phyloP scores from a whole-genome alignment of 345 rosid genomes.

The Melaleuca alternifolia region DNA sequence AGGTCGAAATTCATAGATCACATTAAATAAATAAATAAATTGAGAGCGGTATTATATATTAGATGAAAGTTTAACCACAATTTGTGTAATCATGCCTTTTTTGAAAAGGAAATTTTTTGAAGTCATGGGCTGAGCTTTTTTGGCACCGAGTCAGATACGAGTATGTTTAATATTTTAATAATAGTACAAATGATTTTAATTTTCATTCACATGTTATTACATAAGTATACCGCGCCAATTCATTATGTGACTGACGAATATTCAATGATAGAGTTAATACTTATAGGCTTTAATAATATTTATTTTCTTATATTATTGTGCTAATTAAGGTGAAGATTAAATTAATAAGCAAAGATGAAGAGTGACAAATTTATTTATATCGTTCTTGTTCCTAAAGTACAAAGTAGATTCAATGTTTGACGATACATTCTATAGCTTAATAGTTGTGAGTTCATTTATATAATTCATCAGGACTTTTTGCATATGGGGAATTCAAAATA shows the following conservation, averaged over 20 bases:
- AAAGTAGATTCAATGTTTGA: background rate
- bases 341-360: background rate
- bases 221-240: background rate
- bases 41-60: background rate
- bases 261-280: background rate
- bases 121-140: background rate
- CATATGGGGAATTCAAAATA: background rate
- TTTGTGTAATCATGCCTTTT: background rate
- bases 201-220: background rate
- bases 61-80: background rate
- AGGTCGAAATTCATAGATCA: rapidly evolving
- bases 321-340: background rate
- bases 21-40: background rate
- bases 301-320: background rate
- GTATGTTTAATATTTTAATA: background rate
- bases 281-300: background rate
- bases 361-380: background rate
- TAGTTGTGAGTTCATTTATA: background rate
- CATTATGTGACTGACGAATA: background rate
- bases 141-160: background rate
- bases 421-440: background rate
- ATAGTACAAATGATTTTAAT: background rate
- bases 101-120: background rate
- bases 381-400: background rate
- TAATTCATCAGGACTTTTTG: background rate